Evolutionary conservation across 2,329 filamentous ascomycete genomes (phyloP).

Genomic region (Fusarium odoratissimum): DNA sequence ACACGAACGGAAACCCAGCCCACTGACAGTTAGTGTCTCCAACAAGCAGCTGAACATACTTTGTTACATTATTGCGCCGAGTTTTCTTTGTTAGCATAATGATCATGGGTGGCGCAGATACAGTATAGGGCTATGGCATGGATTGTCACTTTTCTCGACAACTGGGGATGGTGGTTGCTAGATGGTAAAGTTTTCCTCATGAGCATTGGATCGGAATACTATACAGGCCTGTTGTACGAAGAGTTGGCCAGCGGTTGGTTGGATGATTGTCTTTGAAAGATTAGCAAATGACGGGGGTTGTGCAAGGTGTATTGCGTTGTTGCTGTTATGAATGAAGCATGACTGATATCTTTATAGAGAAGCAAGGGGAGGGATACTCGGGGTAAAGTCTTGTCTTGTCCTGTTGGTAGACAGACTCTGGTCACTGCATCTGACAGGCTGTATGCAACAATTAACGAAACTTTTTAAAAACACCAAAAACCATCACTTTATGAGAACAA

Average conservation of each 20-base stretch:
- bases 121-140: conserved; percentile 34
- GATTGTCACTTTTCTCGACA: conserved; percentile 38
- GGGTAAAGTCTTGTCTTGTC: not conserved
- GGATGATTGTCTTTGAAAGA: conserved; percentile 35
- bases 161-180: conserved; percentile 16
- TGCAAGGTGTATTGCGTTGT: conserved; percentile 11
- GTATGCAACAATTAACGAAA: conserved; percentile 30
- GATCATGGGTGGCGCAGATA: conserved; percentile 45
- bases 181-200: conserved; percentile 16
- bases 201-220: conserved; percentile 39
- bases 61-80: conserved; percentile 40
- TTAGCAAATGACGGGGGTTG: conserved; percentile 16
- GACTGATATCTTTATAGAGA: conserved; percentile 22
- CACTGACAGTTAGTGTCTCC: conserved; percentile 15
- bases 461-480: conserved; percentile 5
- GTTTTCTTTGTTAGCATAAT: conserved; percentile 45
- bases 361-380: conserved; percentile 5
- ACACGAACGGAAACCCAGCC: conserved; percentile 28
- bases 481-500: not conserved
- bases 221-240: conserved; percentile 18
- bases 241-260: conserved; percentile 28
- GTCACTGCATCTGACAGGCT: conserved; percentile 9
- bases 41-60: conserved; percentile 13
- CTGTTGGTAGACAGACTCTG: not conserved
- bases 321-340: conserved; percentile 28